Percentiles rank a stretch among this genome's conserved stretches.
These are phyloP conservation scores for Sonneratia alba DNA, from an alignment of 345 rosid genomes.

Conservation along the genomic window DNA sequence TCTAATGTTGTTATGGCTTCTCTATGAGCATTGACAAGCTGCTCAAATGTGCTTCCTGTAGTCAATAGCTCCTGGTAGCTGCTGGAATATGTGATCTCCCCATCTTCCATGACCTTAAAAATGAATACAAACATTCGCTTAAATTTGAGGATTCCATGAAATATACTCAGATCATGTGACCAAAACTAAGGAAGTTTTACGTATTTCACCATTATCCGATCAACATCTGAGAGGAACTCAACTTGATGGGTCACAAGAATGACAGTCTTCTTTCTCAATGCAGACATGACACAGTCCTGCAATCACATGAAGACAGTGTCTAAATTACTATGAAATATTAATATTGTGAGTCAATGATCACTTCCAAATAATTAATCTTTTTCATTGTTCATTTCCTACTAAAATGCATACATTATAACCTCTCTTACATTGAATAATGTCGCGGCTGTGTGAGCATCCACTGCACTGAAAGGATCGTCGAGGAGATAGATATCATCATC, in stretches of 20 bases:
- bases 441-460: slow-evolving; percentile 77
- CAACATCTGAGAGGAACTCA: slow-evolving; percentile 63
- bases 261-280: slow-evolving; percentile 48
- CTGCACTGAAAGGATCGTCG: slow-evolving; percentile 81
- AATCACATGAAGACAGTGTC: slow-evolving; percentile 4
- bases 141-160: not conserved
- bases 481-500: slow-evolving; percentile 72
- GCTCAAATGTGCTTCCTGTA: slow-evolving; percentile 51
- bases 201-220: slow-evolving; percentile 46
- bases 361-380: not conserved
- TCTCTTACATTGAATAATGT: slow-evolving; percentile 50
- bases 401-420: not conserved
- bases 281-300: slow-evolving; percentile 68
- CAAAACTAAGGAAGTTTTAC: not conserved
- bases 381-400: too few relatives aligned
- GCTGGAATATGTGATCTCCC: slow-evolving; percentile 48
- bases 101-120: slow-evolving; percentile 51
- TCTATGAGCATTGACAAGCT: slow-evolving; percentile 67
- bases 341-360: not conserved
- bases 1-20: slow-evolving; percentile 39
- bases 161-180: not conserved
- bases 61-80: slow-evolving; percentile 46
- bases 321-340: too few relatives aligned
- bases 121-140: not conserved
- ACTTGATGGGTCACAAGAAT: slow-evolving; percentile 80